Percentiles rank a stretch among this genome's conserved stretches.
Evolutionary conservation across 805 yeast species (phyloP).

Genomic region (Myxozyma monticola): DNA sequence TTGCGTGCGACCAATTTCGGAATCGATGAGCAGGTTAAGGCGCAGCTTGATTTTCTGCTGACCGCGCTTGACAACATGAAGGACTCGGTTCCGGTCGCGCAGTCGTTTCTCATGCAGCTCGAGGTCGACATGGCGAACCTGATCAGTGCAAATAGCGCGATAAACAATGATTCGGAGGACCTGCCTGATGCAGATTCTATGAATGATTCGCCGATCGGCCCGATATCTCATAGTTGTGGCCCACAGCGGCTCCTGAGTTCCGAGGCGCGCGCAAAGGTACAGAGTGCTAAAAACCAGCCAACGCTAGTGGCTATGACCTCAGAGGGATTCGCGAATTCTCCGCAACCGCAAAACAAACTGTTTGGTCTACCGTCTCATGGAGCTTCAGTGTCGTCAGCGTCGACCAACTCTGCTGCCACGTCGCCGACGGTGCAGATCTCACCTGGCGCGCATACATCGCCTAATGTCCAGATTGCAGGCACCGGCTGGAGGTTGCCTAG

Average conservation of each 20-base stretch:
- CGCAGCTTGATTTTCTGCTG: slow-evolving; percentile 19
- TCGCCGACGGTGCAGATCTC: too few relatives aligned
- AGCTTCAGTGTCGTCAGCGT: too few relatives aligned
- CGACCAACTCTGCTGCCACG: too few relatives aligned
- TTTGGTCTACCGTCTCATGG: too few relatives aligned
- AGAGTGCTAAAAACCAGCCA: too few relatives aligned
- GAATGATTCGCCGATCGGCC: neutral
- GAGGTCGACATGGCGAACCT: slow-evolving; percentile 25
- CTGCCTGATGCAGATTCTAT: neutral
- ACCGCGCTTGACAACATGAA: slow-evolving; percentile 19
- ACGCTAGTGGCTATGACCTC: too few relatives aligned
- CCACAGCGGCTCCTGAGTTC: neutral
- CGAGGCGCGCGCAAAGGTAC: too few relatives aligned
- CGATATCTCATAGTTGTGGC: neutral
- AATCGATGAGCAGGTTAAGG: neutral
- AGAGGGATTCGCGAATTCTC: too few relatives aligned
- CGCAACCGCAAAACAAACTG: too few relatives aligned
- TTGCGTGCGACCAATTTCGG: neutral
- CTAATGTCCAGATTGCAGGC: too few relatives aligned
- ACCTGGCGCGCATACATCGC: too few relatives aligned
- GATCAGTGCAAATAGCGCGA: slow-evolving; percentile 4
- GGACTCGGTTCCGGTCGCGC: slow-evolving; percentile 18
- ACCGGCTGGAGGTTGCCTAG: too few relatives aligned
- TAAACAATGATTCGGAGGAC: neutral
- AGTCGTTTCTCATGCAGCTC: slow-evolving; percentile 22